phyloP scores from a whole-genome alignment of 495 filamentous ascomycete genomes.

The Aspergillus sparsus region DNA sequence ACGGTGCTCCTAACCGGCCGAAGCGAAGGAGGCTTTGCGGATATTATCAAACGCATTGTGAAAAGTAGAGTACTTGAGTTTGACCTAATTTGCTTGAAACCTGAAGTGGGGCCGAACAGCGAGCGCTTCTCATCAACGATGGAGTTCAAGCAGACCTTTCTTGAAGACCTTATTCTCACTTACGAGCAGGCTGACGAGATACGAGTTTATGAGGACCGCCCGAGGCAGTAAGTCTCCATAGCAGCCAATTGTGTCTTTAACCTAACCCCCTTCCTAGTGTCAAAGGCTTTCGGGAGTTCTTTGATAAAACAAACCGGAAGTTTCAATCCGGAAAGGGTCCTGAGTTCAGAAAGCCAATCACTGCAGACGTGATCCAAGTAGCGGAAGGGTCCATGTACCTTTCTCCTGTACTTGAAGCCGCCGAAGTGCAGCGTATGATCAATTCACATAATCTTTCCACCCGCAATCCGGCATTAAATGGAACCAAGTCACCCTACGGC shows the following conservation, averaged over 20 bases:
- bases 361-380: conserved; percentile 83
- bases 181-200: conserved; percentile 84
- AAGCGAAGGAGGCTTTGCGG: conserved; percentile 70
- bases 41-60: conserved; percentile 82
- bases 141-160: conserved; percentile 81
- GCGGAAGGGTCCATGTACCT: conserved; percentile 71
- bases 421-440: conserved; percentile 85
- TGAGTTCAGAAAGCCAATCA: conserved; percentile 59
- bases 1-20: conserved; percentile 90
- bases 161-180: conserved; percentile 77
- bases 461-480: conserved; percentile 39
- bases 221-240: conserved; percentile 56
- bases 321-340: conserved; percentile 37
- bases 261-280: conserved; percentile 48
- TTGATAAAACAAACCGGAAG: conserved; percentile 67
- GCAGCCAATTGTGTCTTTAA: neutral
- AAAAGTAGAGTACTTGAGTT: conserved; percentile 77
- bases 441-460: conserved; percentile 74
- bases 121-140: conserved; percentile 78
- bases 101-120: conserved; percentile 72
- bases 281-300: conserved; percentile 79
- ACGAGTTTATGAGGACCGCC: conserved; percentile 65
- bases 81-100: conserved; percentile 88
- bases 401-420: conserved; percentile 80
- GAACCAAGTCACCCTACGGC: conserved; percentile 34